Evolutionary conservation across 176 grass and related monocot genomes (phyloP).

Genomic region (Oryza australiensis): DNA sequence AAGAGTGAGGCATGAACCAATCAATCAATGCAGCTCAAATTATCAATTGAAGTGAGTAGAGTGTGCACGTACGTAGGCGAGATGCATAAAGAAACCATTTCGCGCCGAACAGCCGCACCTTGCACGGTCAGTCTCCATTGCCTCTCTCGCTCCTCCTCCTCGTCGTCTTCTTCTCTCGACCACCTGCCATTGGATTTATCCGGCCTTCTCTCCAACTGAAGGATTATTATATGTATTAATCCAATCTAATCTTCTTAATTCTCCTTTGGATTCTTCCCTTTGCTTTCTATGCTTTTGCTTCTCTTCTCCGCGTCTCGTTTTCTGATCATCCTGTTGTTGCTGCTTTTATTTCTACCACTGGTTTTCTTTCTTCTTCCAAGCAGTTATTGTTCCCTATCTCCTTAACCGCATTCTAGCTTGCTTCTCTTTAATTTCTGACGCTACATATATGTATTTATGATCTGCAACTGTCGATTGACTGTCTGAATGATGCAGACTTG

Average conservation of each 20-base stretch:
- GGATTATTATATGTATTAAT: background rate
- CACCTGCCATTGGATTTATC: conserved; percentile 35
- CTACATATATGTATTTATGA: background rate
- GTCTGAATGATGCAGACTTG: background rate
- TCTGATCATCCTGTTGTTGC: conserved; percentile 30
- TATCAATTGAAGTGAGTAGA: background rate
- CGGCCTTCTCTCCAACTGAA: background rate
- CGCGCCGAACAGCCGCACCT: conserved; percentile 81
- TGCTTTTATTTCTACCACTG: background rate
- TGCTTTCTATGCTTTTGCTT: background rate
- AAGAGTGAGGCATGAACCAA: background rate
- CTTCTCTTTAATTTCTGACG: conserved; percentile 4
- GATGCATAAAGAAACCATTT: conserved; percentile 74
- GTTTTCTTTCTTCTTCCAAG: background rate
- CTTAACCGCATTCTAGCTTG: background rate
- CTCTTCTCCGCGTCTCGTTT: background rate
- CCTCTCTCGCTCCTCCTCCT: background rate
- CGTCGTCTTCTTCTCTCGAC: background rate
- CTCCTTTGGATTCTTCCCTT: background rate
- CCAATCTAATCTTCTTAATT: background rate
- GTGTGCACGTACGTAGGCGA: conserved; percentile 9
- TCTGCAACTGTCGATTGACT: background rate
- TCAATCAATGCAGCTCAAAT: background rate
- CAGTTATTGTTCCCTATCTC: background rate
- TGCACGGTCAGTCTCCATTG: conserved; percentile 15